Conservation (phyloP, 1,284 basidiomycete species). For the Ganoderma lingzhi region DNA sequence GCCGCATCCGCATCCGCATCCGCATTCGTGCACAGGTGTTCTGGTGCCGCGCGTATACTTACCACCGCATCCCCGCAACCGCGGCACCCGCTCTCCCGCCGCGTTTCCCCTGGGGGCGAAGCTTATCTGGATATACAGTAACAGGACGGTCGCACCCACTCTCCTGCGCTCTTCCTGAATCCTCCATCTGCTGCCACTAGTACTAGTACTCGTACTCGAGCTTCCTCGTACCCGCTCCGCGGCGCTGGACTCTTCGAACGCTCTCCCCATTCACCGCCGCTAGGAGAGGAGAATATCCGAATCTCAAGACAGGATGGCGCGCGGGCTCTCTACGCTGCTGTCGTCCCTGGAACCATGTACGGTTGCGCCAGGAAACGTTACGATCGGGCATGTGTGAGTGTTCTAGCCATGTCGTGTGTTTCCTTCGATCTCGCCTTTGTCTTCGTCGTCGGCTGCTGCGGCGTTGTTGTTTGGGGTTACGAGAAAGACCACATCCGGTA, state of each 20-base stretch:
- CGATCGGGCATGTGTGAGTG: conserved; percentile 78
- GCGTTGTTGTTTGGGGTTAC: neutral
- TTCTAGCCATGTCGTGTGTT: neutral
- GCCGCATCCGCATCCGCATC: conserved; percentile 5
- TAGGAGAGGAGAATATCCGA: neutral
- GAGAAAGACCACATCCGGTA: neutral
- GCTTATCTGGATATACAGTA: neutral
- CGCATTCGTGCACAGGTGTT: neutral
- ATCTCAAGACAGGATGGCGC: conserved; percentile 34
- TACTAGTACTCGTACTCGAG: neutral
- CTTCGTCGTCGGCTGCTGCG: conserved; percentile 5
- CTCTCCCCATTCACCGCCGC: neutral
- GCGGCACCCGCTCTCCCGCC: conserved; percentile 9
- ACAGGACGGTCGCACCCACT: neutral
- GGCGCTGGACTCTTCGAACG: neutral
- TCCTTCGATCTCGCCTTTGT: conserved; percentile 8
- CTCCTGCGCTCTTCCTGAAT: neutral
- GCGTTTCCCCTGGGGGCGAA: neutral
- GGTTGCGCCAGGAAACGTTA: conserved; percentile 56
- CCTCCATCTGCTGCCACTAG: neutral
- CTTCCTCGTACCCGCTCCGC: neutral
- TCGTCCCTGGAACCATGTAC: conserved; percentile 36
- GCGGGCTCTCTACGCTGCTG: conserved; percentile 38
- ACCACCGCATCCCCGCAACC: conserved; percentile 7
- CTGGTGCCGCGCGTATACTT: neutral